These are phyloP conservation scores for Penicillium sp. DNA, from an alignment of 2,329 filamentous ascomycete species.

Conservation along the genomic window DNA sequence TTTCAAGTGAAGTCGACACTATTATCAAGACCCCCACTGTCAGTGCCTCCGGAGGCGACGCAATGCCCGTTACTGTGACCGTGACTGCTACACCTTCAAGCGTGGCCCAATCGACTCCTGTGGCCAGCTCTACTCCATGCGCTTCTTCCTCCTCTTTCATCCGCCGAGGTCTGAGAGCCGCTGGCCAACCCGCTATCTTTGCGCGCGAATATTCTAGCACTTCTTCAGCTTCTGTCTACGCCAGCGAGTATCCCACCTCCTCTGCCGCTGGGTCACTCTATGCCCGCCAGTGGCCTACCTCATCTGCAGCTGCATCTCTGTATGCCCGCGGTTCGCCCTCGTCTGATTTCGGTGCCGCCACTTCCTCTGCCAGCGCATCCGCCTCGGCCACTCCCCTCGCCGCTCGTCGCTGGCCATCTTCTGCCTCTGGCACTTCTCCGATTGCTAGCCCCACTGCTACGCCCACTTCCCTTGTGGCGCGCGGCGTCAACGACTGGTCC, in stretches of 20 bases:
- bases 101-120: constrained; percentile 5
- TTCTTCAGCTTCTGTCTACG: background rate
- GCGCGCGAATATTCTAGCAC: constrained; percentile 12
- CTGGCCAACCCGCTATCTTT: constrained; percentile 16
- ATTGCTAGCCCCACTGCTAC: background rate
- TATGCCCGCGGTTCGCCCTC: constrained; percentile 15
- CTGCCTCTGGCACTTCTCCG: background rate
- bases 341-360: constrained; percentile 6
- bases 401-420: constrained; percentile 13
- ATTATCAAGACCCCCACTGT: constrained; percentile 21
- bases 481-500: constrained; percentile 8
- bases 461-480: constrained; percentile 12
- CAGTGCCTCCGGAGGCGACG: constrained; percentile 13
- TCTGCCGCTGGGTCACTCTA: background rate
- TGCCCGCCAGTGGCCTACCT: background rate
- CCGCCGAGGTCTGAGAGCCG: constrained; percentile 20
- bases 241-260: background rate
- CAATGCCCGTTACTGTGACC: constrained; percentile 14
- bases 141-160: constrained; percentile 16
- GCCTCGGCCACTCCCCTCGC: constrained; percentile 10
- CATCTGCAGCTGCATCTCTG: background rate
- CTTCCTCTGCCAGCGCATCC: background rate
- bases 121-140: constrained; percentile 13
- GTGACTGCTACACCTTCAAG: constrained; percentile 21
- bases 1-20: constrained; percentile 20